Conservation (phyloP, 805 yeast species). For the Metschnikowia gelsemii region DNA sequence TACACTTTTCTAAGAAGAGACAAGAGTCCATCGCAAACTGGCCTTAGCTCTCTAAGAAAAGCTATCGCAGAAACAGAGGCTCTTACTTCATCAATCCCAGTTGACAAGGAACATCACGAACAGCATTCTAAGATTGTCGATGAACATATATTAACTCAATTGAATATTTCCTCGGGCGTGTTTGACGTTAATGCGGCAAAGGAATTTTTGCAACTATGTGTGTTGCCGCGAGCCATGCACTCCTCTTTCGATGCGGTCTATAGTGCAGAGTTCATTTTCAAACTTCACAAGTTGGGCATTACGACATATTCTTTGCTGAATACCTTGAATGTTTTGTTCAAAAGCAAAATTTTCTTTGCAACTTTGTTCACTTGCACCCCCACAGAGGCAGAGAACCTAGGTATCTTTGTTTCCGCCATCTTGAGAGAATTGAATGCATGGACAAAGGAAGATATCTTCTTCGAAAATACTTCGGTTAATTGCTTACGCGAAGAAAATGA, state of each 20-base stretch:
- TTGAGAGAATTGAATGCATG: slow-evolving; percentile 50
- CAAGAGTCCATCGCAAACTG: slow-evolving; percentile 16
- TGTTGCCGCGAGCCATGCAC: slow-evolving; percentile 73
- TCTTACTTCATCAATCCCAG: slow-evolving; percentile 29
- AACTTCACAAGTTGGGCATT: slow-evolving; percentile 40
- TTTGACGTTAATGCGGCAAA: slow-evolving; percentile 1
- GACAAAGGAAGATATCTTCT: slow-evolving; percentile 33
- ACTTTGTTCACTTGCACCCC: slow-evolving; percentile 70
- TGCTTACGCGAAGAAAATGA: background rate
- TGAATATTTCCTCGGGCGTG: slow-evolving; percentile 23
- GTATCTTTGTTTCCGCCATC: slow-evolving; percentile 64
- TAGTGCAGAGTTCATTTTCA: slow-evolving; percentile 58
- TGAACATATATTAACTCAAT: slow-evolving; percentile 40
- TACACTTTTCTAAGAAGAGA: slow-evolving; percentile 31
- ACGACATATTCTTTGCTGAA: slow-evolving; percentile 38
- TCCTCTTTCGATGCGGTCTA: slow-evolving; percentile 83
- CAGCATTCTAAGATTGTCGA: slow-evolving; percentile 37
- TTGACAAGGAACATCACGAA: slow-evolving; percentile 48
- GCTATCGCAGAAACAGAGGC: slow-evolving; percentile 25
- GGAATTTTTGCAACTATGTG: slow-evolving; percentile 57
- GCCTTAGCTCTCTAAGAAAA: slow-evolving; percentile 26
- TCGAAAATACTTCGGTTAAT: slow-evolving; percentile 9
- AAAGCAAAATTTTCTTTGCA: slow-evolving; percentile 48
- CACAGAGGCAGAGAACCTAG: slow-evolving; percentile 77
- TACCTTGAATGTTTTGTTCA: slow-evolving; percentile 48